These are phyloP conservation scores for Penicillium taxi DNA, from an alignment of 495 filamentous ascomycete species.

Conservation along the genomic window DNA sequence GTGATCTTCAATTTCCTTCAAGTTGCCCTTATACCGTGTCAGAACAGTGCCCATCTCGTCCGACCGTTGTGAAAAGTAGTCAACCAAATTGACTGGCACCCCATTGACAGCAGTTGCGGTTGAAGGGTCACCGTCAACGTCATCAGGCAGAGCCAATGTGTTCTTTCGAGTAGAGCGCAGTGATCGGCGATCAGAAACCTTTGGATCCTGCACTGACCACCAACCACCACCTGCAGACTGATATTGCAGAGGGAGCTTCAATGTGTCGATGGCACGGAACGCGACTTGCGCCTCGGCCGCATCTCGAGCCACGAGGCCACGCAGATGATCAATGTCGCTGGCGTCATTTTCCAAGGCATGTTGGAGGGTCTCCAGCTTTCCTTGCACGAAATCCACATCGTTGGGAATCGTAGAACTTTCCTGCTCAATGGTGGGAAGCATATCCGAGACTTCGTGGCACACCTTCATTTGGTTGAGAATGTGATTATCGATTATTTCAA, in stretches of 20 bases:
- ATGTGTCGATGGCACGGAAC: slow-evolving; percentile 67
- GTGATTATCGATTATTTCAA: slow-evolving; percentile 64
- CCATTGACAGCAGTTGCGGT: slow-evolving; percentile 32
- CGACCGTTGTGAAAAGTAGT: slow-evolving; percentile 65
- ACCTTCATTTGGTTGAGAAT: slow-evolving; percentile 62
- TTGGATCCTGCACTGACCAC: slow-evolving; percentile 41
- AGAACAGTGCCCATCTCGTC: slow-evolving; percentile 64
- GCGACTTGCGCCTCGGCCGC: slow-evolving; percentile 62
- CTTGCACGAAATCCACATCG: slow-evolving; percentile 66
- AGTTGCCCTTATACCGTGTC: slow-evolving; percentile 55
- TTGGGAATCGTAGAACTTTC: slow-evolving; percentile 58
- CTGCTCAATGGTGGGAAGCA: slow-evolving; percentile 52
- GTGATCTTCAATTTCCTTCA: slow-evolving; percentile 78
- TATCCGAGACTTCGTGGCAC: slow-evolving; percentile 36
- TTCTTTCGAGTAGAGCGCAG: slow-evolving; percentile 37
- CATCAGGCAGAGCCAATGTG: slow-evolving; percentile 43
- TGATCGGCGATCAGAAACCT: slow-evolving; percentile 33
- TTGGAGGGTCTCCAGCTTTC: slow-evolving; percentile 67
- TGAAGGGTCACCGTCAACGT: slow-evolving; percentile 51
- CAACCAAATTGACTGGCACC: slow-evolving; percentile 53
- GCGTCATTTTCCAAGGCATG: slow-evolving; percentile 65
- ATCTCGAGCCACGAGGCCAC: slow-evolving; percentile 56
- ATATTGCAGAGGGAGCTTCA: slow-evolving; percentile 67
- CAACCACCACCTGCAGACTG: slow-evolving; percentile 44
- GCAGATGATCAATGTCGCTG: slow-evolving; percentile 57